phyloP scores from a whole-genome alignment of 352 stramenopile genomes.

The Phytophthora pistaciae region DNA sequence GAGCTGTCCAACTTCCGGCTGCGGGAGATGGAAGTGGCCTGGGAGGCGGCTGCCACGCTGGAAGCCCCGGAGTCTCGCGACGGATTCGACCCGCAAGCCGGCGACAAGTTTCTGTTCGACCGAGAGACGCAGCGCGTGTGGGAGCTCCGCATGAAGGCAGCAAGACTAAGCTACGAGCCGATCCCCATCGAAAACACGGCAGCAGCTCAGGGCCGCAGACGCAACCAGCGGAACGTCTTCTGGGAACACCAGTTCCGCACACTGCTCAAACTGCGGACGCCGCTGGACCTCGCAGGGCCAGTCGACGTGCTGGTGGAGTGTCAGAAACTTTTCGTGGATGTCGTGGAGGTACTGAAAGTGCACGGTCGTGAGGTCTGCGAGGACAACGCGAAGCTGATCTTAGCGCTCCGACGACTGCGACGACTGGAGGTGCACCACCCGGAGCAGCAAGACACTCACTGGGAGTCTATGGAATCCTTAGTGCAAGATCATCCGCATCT shows the following conservation, averaged over 20 bases:
- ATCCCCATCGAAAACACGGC: conserved; percentile 26
- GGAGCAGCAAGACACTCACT: conserved; percentile 67
- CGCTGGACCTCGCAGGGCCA: conserved; percentile 5
- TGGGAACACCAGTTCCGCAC: conserved; percentile 71
- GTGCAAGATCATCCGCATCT: conserved; percentile 46
- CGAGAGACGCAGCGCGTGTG: conserved; percentile 45
- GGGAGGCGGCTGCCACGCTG: conserved; percentile 28
- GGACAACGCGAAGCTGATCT: conserved; percentile 55
- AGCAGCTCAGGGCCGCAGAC: conserved; percentile 29
- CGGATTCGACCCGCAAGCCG: conserved; percentile 24
- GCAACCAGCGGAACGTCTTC: conserved; percentile 54
- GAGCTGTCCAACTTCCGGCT: conserved; percentile 53
- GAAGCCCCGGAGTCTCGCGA: conserved; percentile 21
- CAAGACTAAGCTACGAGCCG: conserved; percentile 14
- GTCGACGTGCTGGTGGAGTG: conserved; percentile 14
- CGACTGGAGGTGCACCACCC: conserved; percentile 82
- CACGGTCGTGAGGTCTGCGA: conserved; percentile 71
- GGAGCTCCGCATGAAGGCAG: conserved; percentile 32
- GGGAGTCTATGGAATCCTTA: conserved; percentile 45
- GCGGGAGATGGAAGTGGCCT: conserved; percentile 58
- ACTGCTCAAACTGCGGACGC: conserved; percentile 46
- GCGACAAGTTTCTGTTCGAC: conserved; percentile 51
- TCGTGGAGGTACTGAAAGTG: conserved; percentile 66
- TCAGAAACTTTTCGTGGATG: conserved; percentile 57
- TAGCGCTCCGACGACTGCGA: conserved; percentile 46